Base-by-base conservation (phyloP, 345 rosid genomes). In the Geranium brycei region DNA sequence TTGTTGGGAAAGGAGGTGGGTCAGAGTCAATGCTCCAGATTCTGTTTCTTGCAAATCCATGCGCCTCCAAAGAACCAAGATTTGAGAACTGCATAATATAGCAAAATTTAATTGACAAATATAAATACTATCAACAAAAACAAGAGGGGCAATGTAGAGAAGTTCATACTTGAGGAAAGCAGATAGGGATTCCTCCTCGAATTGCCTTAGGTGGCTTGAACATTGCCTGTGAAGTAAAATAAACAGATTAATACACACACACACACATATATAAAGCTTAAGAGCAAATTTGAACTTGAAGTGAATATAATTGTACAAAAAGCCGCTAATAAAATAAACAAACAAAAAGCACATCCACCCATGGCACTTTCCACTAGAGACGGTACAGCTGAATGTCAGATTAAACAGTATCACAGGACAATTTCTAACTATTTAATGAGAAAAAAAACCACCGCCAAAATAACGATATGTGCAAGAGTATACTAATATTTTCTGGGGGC, bases 11-110 rank as follows among this genome's bases (percentile, higher is more conserved):
- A 66, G 89, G 81, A 71, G 91, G 91, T 3, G 97, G 91, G 60
- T 76, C 86, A 71, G 64, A 59, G 38, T 89, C 98, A 64, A 92
- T 66, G 76, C 75, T 82, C 98, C 98, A 92, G 23, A 86, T 13
- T 75, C 87, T 87, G 74, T 85, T 92, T 77, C 98, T 86, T 61
- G 91, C 98, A 79, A 92, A 87, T 62, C 98, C 98, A 82, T 92
- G 96, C 38, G 64, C 68, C 77, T 89, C 91, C 13, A 89, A 80
- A 61, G 83, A 15, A 70, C 95, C 97, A 68, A 71, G 68, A 74
- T 74, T 84, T n/a, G 81, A 72, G 75, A 89, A 92, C 98, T 89
- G 87, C 76, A 77, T 18, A 74, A 23, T 64, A 2, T 19, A 51
- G 68, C 56, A 65, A 66, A 59, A 59, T 35, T 62, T 23, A 12